Evolutionary conservation across 805 yeast genomes (phyloP), one percentile per base, ranked within the genome.

Genomic region (Pichia paraexigua): DNA sequence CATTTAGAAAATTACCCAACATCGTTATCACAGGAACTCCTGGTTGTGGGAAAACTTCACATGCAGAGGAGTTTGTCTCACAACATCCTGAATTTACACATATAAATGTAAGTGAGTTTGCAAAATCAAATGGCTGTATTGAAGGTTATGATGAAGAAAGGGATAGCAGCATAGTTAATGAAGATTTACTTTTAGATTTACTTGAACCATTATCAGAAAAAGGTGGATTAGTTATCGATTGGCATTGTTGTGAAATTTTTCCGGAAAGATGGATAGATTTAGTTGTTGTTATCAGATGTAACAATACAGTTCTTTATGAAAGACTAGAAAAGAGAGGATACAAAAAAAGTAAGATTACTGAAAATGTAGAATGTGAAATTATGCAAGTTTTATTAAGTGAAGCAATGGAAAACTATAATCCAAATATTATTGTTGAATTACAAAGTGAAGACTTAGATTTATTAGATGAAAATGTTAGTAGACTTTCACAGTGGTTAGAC

Each of bases 181-280:
- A 92, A 61, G 98, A 94, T 63, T 83, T 81, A 63, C 72, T 92
- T 15, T 68, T 90, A 52, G 98, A 94, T 65, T 79, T 79, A 24
- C 68, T 94, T 47, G 97, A 91, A 65, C 83, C 84, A 8, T 77
- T 84, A 41, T 72, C 91, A 46, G 85, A 84, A 49, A 72, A 80
- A 56, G 99, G 99, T n/a, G 96, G 95, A 1, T 74, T 77, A n/a
- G 72, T 94, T 10, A 75, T 94, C 13, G 99, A 94, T 67, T 94
- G 99, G 99, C 99, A 94, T 65, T 94, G 92, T 44, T 89, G 96
- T 69, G 99, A 94, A 62, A 79, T 88, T 21, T 92, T 94, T 63
- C 98, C 98, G 1, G 98, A 90, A 64, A 73, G 95, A 58, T 77
- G 89, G 65, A 87, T 94, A 48, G 99, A 94, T 67, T 74, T 94